Percentiles rank a stretch among this genome's conserved stretches.
phyloP scores from a whole-genome alignment of 2,329 filamentous ascomycete species.

The Aspergillus tubingensis region DNA sequence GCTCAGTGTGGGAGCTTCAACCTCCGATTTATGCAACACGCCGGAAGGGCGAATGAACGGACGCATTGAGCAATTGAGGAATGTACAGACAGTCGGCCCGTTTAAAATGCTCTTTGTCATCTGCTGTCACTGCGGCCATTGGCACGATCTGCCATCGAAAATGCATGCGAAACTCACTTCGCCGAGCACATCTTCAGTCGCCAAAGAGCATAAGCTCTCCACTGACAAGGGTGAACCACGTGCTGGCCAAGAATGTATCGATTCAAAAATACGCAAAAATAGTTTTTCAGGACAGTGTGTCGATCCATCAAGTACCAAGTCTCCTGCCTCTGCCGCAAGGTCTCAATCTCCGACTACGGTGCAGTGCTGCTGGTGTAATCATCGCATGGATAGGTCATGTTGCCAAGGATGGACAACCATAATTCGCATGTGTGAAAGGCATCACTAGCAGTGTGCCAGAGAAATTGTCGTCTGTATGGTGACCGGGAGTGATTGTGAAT shows the following conservation, averaged over 20 bases:
- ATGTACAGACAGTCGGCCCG: slow-evolving; percentile 21
- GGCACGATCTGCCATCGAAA: slow-evolving; percentile 46
- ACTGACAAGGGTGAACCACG: neutral
- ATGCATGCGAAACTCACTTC: slow-evolving; percentile 40
- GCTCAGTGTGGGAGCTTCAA: neutral
- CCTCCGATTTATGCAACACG: neutral
- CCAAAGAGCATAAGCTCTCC: neutral
- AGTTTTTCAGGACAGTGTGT: neutral
- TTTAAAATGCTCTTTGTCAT: slow-evolving; percentile 46
- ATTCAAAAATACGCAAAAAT: neutral
- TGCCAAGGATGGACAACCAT: slow-evolving; percentile 69
- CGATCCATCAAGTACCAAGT: neutral
- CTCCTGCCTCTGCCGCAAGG: neutral
- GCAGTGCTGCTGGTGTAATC: slow-evolving; percentile 71
- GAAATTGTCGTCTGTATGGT: neutral
- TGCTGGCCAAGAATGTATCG: neutral
- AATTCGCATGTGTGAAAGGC: slow-evolving; percentile 65
- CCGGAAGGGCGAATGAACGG: slow-evolving; percentile 11
- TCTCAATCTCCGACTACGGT: slow-evolving; percentile 44
- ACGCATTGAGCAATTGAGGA: slow-evolving; percentile 17
- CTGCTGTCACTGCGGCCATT: slow-evolving; percentile 46
- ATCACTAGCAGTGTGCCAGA: slow-evolving; percentile 31
- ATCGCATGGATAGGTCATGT: slow-evolving; percentile 69
- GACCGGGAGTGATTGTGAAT: neutral
- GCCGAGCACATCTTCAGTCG: slow-evolving; percentile 21